phyloP scores from a whole-genome alignment of 2,329 filamentous ascomycete species.

The Didymella keratinophila region DNA sequence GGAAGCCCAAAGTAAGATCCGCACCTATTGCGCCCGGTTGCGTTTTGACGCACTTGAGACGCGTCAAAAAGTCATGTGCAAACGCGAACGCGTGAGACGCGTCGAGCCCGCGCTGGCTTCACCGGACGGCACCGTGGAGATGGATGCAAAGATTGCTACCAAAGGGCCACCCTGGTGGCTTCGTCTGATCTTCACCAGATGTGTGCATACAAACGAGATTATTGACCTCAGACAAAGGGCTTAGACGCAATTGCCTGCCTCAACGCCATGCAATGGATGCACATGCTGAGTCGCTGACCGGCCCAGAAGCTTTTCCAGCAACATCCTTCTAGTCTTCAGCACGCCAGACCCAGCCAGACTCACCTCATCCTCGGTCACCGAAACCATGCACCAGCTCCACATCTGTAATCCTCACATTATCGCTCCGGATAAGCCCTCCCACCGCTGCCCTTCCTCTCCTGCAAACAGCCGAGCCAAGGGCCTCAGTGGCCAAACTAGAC shows the following conservation, averaged over 20 bases:
- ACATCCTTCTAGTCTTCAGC: not conserved
- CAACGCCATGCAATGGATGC: not conserved
- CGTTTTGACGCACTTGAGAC: slow-evolving; percentile 16
- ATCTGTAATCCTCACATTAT: slow-evolving; percentile 11
- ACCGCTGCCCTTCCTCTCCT: slow-evolving; percentile 16
- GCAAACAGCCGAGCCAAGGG: slow-evolving; percentile 12
- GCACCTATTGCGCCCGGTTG: slow-evolving; percentile 9
- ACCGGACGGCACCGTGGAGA: slow-evolving; percentile 1
- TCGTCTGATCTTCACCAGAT: not conserved
- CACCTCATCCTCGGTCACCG: slow-evolving; percentile 5
- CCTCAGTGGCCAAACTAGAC: not conserved
- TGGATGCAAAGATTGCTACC: slow-evolving; percentile 4
- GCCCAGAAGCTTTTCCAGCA: slow-evolving; percentile 6
- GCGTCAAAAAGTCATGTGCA: slow-evolving; percentile 30
- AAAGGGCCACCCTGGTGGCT: slow-evolving; percentile 9
- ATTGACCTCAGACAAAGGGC: slow-evolving; percentile 6
- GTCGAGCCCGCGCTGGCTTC: slow-evolving; percentile 11
- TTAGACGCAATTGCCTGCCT: slow-evolving; percentile 3
- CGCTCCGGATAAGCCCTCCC: slow-evolving; percentile 12
- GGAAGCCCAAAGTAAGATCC: slow-evolving; percentile 18
- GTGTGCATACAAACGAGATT: slow-evolving; percentile 5
- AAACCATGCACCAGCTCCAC: slow-evolving; percentile 5
- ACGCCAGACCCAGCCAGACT: not conserved
- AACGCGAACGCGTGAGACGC: slow-evolving; percentile 36
- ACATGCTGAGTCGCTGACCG: slow-evolving; percentile 10